Base-by-base conservation (phyloP, 176 grass and related monocot genomes). In the bread wheat (Triticum aestivum) region DNA sequence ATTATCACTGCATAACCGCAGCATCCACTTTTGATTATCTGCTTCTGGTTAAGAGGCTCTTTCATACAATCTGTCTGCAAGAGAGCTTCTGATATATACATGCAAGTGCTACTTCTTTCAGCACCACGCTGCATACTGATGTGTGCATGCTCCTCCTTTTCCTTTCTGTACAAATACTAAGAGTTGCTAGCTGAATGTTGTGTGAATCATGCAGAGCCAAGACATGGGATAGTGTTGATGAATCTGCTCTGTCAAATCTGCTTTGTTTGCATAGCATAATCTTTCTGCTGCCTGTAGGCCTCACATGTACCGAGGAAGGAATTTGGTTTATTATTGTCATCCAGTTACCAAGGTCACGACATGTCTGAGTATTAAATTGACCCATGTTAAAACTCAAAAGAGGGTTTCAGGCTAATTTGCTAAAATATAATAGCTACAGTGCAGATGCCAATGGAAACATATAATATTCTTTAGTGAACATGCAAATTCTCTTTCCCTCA, bases 201-300 rank as follows among this genome's bases (percentile, higher is more conserved):
- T 49, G 38, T 76, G 58, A 76, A 65, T 83, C 61, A n/a, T 24
- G 23, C 29, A 62, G 54, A 74, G 59, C 56, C 20, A 15, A 65
- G 72, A 65, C 11, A 75, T 30, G 29, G 74, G 58, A 51, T 73
- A 61, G 33, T 14, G 38, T 76, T 7, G 6, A 33, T 59, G 47
- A 32, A 47, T 73, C 69, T 73, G 69, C 69, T 73, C 69, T 11
- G 13, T 6, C 23, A 12, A 73, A 49, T 84, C 27, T 76, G 83
- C 59, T 76, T 65, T 65, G 58, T 84, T 65, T 45, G 56, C 82
- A 39, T 76, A 65, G 29, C 65, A 61, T 66, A 61, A 65, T 77
- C 41, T 65, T 76, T 51, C 29, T 65, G 18, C 27, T 34, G 17
- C 11, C 9, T 23, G 29, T 77, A 30, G 26, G 9, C 65, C 59